phyloP scores from a whole-genome alignment of 352 stramenopile genomes.

The Pythium brachiatum region DNA sequence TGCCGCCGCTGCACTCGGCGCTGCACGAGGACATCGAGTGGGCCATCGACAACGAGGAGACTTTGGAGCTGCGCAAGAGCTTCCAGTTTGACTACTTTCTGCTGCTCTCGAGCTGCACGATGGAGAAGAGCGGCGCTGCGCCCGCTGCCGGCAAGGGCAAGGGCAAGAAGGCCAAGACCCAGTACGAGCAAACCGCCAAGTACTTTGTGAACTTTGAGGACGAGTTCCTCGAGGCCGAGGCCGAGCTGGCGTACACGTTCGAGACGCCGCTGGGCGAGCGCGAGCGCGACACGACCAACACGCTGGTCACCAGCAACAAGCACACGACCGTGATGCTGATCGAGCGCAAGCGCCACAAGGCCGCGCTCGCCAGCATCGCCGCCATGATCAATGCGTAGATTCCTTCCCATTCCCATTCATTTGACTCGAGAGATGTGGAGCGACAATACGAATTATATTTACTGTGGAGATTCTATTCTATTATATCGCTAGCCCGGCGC shows the following conservation, averaged over 20 bases:
- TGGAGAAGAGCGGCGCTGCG: slow-evolving; percentile 37
- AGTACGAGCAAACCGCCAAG: slow-evolving; percentile 66
- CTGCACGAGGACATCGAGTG: slow-evolving; percentile 87
- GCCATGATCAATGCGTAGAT: slow-evolving; percentile 83
- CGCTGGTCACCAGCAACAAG: slow-evolving; percentile 34
- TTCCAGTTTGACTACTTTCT: slow-evolving; percentile 86
- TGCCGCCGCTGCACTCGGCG: slow-evolving; percentile 74
- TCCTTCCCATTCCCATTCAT: too few species aligned
- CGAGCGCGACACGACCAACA: slow-evolving; percentile 38
- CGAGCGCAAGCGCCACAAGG: slow-evolving; percentile 76
- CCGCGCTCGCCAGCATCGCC: slow-evolving; percentile 66
- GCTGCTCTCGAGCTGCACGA: slow-evolving; percentile 61
- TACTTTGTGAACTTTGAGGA: slow-evolving; percentile 87
- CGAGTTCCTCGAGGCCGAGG: slow-evolving; percentile 80
- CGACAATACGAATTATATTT: slow-evolving; percentile 17
- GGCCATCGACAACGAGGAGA: slow-evolving; percentile 73
- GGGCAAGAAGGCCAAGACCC: slow-evolving; percentile 74
- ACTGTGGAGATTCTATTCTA: background rate
- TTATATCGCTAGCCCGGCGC: slow-evolving; percentile 2
- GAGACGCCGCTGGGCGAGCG: slow-evolving; percentile 66
- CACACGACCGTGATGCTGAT: slow-evolving; percentile 79
- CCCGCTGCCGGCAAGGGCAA: slow-evolving; percentile 35
- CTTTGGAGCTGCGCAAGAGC: slow-evolving; percentile 51
- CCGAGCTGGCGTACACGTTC: slow-evolving; percentile 66
- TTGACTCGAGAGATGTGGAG: too few species aligned